Base-by-base conservation (phyloP, 306 rosid genomes). In the Begonia fuchsioides region DNA sequence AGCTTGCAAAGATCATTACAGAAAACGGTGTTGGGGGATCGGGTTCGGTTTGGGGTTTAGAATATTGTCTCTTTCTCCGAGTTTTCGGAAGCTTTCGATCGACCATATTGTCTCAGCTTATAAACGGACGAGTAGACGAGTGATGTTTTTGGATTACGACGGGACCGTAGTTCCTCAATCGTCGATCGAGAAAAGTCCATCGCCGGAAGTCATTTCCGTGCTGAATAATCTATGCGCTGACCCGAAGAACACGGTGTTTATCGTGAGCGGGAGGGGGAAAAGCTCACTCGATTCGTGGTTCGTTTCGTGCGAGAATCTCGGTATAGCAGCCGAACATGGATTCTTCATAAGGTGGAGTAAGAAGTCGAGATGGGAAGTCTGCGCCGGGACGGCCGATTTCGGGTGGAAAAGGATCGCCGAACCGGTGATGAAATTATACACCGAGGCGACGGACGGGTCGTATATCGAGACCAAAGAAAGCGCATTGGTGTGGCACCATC, bases 281-380 rank as follows among this genome's bases (percentile, higher is more conserved):
- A 32, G 51, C 52, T 70, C 94, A 44, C 69, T 87, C 16, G 46
- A 72, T 44, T 71, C 79, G 40, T 87, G 94, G 94, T 69, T 83
- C 26, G 56, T 70, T 70, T 78, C 71, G 50, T 87, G 93, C 50
- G 77, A 72, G 64, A 78, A 65, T 66, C 94, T 87, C 9, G 96
- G 96, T 51, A 54, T 87, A 47, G 94, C 96, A 10, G 96, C 96
- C 16, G 96, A 87, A 66, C 96, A 87, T 55, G 96, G 96, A 46
- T 83, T 65, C 68, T 83, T 80, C 61, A 53, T 65, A 56, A 83
- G 93, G 71, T 83, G 96, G 96, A 78, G 53, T 50, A 65, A 51
- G 51, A 44, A 65, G 15, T 70, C 86, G 45, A 63, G 65, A 15
- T 82, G 87, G 87, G 82, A 79, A 82, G 74, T 57, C 13, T 53